Evolutionary conservation across 176 grass and related monocot species (phyloP), one percentile per base, ranked within the genome.

Genomic region (Carex littledalei): DNA sequence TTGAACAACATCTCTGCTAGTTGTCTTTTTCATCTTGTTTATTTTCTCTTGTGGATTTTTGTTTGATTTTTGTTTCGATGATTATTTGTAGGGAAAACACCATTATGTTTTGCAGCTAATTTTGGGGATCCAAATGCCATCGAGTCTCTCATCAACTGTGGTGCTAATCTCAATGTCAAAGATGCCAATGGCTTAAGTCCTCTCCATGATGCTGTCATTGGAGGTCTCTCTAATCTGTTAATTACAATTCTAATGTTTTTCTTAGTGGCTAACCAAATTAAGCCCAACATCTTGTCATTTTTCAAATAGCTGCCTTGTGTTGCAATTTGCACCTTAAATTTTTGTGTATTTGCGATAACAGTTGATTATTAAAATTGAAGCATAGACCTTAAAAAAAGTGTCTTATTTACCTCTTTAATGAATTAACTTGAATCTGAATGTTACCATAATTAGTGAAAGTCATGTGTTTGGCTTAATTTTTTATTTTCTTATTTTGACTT

Each of bases 81-180:
- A 14, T 68, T 68, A 16, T 34, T 78, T 14, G 45, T 53, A 88
- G 89, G 76, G 56, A 90, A 55, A 88, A 88, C 89, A 17, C 75
- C 89, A 22, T 20, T 90, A 31, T 26, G 86, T 85, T 74, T 70
- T 22, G 86, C 89, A 4, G 56, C 86, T 16, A 18, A 45, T 39
- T 7, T 35, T 76, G 66, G 80, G 31, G 24, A 34, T 21, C 22
- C 24, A 53, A 47, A 34, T 26, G 54, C 65, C 45, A 26, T 80
- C 43, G 63, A 90, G 43, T 88, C 80, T 66, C 89, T 90, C 84
- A 84, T 90, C 63, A 74, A 88, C 57, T 62, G 71, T 64, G 89
- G 86, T 59, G 89, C 89, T 29, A 77, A 87, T 85, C 65, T 47
- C 57, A 69, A 87, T 70, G 64, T 64, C 41, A 32, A 22, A 21